Percentiles rank a stretch among this genome's conserved stretches.
Conservation (phyloP, 768 basidiomycete genomes). For the Tulasnella sp. region DNA sequence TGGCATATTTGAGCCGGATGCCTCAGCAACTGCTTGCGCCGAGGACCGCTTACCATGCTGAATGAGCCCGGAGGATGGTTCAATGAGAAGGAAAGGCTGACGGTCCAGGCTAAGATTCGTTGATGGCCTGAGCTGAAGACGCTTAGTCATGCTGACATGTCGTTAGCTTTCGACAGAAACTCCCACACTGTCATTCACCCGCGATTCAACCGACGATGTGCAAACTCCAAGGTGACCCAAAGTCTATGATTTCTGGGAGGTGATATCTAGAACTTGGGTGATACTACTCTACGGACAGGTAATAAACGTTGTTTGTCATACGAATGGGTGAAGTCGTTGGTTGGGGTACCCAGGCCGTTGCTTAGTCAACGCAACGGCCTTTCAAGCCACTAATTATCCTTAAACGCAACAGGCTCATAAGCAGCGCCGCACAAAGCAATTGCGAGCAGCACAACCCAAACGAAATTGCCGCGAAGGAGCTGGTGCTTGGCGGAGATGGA, state of each 20-base stretch:
- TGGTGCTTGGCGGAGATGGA: neutral
- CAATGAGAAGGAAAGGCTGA: neutral
- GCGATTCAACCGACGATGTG: too few species aligned
- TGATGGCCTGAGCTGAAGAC: constrained; percentile 9
- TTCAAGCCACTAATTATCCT: too few species aligned
- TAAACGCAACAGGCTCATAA: too few species aligned
- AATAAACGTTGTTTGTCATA: too few species aligned
- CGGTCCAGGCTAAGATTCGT: neutral
- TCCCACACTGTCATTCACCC: neutral
- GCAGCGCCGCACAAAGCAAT: neutral
- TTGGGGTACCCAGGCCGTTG: too few species aligned
- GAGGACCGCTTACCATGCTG: neutral
- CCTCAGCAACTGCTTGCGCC: neutral
- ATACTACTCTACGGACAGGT: too few species aligned
- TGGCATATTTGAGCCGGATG: neutral
- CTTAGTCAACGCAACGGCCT: too few species aligned
- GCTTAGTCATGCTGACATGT: constrained; percentile 9
- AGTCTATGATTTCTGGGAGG: too few species aligned
- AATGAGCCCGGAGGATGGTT: constrained; percentile 5
- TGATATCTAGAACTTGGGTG: too few species aligned
- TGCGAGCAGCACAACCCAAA: neutral
- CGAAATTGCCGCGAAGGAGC: neutral
- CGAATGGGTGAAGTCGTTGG: too few species aligned
- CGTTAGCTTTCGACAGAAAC: neutral
- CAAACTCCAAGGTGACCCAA: too few species aligned